phyloP scores from a whole-genome alignment of 2,329 filamentous ascomycete genomes.

The Sporothrix protearum region DNA sequence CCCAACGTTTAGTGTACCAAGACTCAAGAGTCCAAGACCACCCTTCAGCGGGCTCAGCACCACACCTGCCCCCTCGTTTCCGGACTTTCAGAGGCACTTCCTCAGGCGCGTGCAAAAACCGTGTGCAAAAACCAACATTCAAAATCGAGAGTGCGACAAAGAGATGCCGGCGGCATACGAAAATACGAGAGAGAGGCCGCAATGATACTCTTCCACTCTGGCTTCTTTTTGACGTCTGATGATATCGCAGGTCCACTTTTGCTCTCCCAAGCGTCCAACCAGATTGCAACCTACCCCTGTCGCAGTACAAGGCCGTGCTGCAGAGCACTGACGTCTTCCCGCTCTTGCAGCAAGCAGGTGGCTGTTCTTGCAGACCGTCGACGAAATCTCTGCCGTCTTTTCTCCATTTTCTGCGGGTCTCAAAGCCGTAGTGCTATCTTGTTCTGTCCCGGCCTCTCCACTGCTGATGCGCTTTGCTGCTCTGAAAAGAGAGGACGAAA shows the following conservation, averaged over 20 bases:
- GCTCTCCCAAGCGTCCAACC: background rate
- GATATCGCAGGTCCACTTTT: background rate
- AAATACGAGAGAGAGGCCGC: background rate
- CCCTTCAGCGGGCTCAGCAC: background rate
- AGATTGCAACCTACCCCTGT: constrained; percentile 14
- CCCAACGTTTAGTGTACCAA: background rate
- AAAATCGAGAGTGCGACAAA: background rate
- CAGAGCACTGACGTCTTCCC: constrained; percentile 25
- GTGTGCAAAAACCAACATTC: background rate
- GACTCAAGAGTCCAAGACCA: too few species aligned
- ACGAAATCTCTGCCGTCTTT: background rate
- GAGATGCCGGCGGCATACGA: background rate
- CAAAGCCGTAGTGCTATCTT: background rate
- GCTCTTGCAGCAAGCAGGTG: constrained; percentile 15
- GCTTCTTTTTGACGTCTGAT: background rate
- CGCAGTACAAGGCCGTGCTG: constrained; percentile 14
- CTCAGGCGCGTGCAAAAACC: background rate
- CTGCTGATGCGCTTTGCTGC: background rate
- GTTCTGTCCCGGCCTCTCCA: background rate
- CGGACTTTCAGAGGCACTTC: background rate
- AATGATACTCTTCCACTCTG: background rate
- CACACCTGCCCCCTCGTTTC: background rate
- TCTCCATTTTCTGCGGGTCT: background rate
- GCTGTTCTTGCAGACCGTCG: background rate
- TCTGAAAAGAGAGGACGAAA: background rate